A percentile compares a stretch with the other conserved stretches of the same genome.
Evolutionary conservation across 495 filamentous ascomycete species (phyloP).

Genomic region (Cercophora samala): DNA sequence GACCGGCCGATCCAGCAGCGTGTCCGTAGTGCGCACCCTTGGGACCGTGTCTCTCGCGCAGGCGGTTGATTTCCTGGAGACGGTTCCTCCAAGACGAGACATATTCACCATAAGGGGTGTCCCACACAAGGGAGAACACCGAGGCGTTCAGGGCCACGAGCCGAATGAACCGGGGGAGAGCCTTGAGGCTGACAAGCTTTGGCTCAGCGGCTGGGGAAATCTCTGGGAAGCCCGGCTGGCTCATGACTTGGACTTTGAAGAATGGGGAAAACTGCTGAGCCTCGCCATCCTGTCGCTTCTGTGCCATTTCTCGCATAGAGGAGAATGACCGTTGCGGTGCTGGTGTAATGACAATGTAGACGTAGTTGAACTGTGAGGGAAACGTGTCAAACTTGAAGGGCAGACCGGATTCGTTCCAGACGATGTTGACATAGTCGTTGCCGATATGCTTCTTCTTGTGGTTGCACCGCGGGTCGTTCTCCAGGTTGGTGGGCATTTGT

Average conservation of each 20-base stretch:
- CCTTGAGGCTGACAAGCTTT: constrained; percentile 77
- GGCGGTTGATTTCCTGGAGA: constrained; percentile 74
- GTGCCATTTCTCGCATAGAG: constrained; percentile 42
- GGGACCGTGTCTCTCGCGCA: constrained; percentile 62
- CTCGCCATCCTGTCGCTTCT: constrained; percentile 38
- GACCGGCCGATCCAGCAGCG: constrained; percentile 29
- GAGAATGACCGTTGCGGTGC: constrained; percentile 65
- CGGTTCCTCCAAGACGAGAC: constrained; percentile 86
- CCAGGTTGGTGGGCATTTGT: constrained; percentile 88
- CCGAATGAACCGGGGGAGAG: constrained; percentile 81
- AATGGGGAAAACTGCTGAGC: constrained; percentile 49
- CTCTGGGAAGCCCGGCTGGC: constrained; percentile 78
- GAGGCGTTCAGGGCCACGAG: constrained; percentile 91
- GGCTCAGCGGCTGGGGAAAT: constrained; percentile 84
- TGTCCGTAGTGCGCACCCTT: constrained; percentile 32
- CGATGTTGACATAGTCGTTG: constrained; percentile 96
- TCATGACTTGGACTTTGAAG: constrained; percentile 81
- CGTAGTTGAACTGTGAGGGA: constrained; percentile 87
- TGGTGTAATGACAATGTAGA: constrained; percentile 93
- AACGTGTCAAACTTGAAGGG: constrained; percentile 90
- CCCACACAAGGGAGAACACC: constrained; percentile 89
- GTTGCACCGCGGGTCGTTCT: constrained; percentile 68
- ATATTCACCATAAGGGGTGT: constrained; percentile 81
- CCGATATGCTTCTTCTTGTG: constrained; percentile 94
- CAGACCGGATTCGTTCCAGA: constrained; percentile 90